phyloP scores from a whole-genome alignment of 768 basidiomycete genomes.

The Nidula microcarpa region DNA sequence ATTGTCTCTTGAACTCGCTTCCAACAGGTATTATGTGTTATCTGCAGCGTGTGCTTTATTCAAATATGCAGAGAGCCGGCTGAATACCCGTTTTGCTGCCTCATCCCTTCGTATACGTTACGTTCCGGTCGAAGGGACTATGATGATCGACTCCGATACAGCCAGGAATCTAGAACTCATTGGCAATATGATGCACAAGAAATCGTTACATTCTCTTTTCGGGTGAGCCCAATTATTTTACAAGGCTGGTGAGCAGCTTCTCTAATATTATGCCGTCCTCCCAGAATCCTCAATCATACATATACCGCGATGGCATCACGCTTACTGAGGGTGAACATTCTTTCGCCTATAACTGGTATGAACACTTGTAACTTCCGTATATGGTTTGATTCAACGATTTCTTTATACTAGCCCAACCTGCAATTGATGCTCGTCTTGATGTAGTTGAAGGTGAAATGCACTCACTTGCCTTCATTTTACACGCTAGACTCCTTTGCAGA shows the following conservation, averaged over 20 bases:
- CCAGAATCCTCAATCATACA: constrained; percentile 75
- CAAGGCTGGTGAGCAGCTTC: neutral
- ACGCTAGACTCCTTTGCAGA: constrained; percentile 38
- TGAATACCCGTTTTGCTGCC: constrained; percentile 69
- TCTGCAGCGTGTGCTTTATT: constrained; percentile 85
- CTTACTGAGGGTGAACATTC: constrained; percentile 72
- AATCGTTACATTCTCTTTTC: constrained; percentile 72
- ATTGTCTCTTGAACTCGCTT: neutral
- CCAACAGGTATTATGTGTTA: constrained; percentile 77
- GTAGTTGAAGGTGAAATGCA: constrained; percentile 68
- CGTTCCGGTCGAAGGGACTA: constrained; percentile 81
- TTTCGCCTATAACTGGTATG: constrained; percentile 77
- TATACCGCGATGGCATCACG: constrained; percentile 89
- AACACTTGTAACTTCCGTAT: neutral
- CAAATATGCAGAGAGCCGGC: constrained; percentile 70
- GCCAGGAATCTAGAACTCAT: constrained; percentile 88
- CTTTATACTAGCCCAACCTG: constrained; percentile 39
- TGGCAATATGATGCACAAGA: constrained; percentile 64
- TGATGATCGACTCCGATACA: constrained; percentile 92
- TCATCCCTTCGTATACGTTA: constrained; percentile 74
- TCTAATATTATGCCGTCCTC: neutral
- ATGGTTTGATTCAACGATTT: constrained; percentile 2
- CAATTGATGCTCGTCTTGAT: constrained; percentile 81
- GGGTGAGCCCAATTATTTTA: constrained; percentile 43
- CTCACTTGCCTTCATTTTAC: neutral